Conservation (phyloP, 306 rosid species). For the Alnus glutinosa region DNA sequence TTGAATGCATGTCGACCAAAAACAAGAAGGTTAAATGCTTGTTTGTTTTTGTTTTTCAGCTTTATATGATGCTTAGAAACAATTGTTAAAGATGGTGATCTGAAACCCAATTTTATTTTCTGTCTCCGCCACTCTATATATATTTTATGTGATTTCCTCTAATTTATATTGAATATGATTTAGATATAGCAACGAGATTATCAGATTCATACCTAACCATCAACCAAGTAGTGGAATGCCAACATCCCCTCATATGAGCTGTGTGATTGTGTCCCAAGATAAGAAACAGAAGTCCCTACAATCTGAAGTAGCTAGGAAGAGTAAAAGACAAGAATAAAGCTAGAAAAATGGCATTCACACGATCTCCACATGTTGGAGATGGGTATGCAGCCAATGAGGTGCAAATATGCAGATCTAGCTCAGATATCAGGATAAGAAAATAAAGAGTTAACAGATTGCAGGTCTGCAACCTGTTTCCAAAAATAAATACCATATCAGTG, state of each 20-base stretch:
- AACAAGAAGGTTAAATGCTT: not conserved
- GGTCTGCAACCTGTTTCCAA: not conserved
- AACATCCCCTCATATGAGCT: not conserved
- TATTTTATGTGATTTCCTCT: too few relatives aligned
- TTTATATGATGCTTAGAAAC: too few relatives aligned
- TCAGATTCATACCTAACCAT: not conserved
- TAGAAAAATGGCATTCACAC: not conserved
- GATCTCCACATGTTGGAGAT: not conserved
- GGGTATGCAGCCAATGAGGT: not conserved
- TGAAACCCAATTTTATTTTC: too few relatives aligned
- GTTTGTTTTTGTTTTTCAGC: too few relatives aligned
- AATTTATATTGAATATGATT: too few relatives aligned
- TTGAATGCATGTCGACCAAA: too few relatives aligned
- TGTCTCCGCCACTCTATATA: too few relatives aligned
- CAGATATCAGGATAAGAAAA: not conserved
- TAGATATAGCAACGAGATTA: too few relatives aligned
- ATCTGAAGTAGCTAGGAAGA: not conserved
- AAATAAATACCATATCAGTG: too few relatives aligned
- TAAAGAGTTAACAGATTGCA: not conserved
- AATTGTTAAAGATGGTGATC: too few relatives aligned
- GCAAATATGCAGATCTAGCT: constrained; percentile 1
- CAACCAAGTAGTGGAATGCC: not conserved
- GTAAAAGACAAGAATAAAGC: not conserved
- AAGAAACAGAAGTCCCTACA: not conserved
- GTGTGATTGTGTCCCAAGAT: not conserved